Conservation (phyloP, 768 basidiomycete genomes). For the Rhodotorula toruloides region DNA sequence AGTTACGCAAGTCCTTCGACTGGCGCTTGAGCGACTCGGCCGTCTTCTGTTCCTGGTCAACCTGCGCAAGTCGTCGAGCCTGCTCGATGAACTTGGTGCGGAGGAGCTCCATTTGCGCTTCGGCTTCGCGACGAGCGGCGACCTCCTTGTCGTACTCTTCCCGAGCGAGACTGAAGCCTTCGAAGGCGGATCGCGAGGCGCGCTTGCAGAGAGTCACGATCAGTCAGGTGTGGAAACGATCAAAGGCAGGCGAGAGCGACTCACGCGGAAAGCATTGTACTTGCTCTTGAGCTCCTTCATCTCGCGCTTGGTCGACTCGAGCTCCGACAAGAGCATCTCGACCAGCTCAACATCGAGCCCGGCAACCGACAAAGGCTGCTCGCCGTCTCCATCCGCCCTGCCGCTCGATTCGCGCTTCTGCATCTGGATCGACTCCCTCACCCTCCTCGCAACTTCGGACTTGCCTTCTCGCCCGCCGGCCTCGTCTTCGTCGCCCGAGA, state of each 20-base stretch:
- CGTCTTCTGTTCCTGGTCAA: conserved; percentile 67
- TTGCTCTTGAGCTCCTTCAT: conserved; percentile 63
- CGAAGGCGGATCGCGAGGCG: conserved; percentile 82
- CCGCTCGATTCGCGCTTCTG: conserved; percentile 56
- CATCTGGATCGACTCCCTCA: conserved; percentile 57
- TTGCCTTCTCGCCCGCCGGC: conserved; percentile 5
- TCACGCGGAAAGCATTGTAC: conserved; percentile 81
- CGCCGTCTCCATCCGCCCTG: conserved; percentile 42
- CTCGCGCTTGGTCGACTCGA: conserved; percentile 63
- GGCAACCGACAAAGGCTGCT: conserved; percentile 48
- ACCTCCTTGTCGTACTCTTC: conserved; percentile 91
- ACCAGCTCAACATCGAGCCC: conserved; percentile 69
- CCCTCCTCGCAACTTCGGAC: conserved; percentile 30
- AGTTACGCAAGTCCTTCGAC: conserved; percentile 70
- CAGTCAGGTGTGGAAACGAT: not conserved
- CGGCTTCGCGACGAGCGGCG: conserved; percentile 77
- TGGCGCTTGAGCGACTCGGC: conserved; percentile 71
- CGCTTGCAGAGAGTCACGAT: conserved; percentile 54
- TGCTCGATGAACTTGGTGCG: conserved; percentile 82
- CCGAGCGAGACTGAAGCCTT: conserved; percentile 85
- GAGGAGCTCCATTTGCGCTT: conserved; percentile 82
- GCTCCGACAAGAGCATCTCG: conserved; percentile 61
- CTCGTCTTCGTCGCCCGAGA: not conserved
- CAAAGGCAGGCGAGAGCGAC: no score
- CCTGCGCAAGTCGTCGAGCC: conserved; percentile 74